Percentiles rank a stretch among this genome's conserved stretches.
Conservation (phyloP, 106 monocot species). For the Dendrobium officinale region DNA sequence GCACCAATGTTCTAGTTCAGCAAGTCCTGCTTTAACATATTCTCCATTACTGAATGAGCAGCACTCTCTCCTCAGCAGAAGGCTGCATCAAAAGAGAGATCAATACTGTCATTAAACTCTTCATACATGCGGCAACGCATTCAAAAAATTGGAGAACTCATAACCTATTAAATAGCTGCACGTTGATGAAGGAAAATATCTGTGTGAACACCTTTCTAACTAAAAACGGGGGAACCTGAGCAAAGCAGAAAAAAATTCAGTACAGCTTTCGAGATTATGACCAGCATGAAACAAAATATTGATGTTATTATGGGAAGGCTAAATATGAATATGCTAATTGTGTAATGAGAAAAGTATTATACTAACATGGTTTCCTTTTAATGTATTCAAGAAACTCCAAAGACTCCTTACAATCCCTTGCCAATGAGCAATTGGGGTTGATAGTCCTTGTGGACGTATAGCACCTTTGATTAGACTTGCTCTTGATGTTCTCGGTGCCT, state of each 20-base stretch:
- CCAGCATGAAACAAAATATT: background rate
- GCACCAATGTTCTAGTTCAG: slow-evolving; percentile 95
- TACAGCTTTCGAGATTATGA: background rate
- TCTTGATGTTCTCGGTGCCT: slow-evolving; percentile 93
- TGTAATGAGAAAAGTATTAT: background rate
- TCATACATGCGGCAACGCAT: background rate
- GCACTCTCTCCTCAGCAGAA: slow-evolving; percentile 89
- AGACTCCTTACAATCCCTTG: slow-evolving; percentile 94
- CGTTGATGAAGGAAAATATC: slow-evolving; percentile 98
- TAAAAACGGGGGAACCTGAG: slow-evolving; percentile 92
- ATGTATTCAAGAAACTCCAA: slow-evolving; percentile 66
- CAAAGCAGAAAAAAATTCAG: background rate
- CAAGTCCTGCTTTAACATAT: slow-evolving; percentile 95
- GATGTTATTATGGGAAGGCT: too few species aligned
- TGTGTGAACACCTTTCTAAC: slow-evolving; percentile 96
- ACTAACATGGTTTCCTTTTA: slow-evolving; percentile 94
- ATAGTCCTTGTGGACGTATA: slow-evolving; percentile 59
- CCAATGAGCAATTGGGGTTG: slow-evolving; percentile 95
- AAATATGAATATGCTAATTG: background rate
- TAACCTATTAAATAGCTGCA: slow-evolving; percentile 96
- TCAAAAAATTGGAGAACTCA: background rate
- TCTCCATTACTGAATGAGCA: slow-evolving; percentile 99
- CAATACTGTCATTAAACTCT: background rate
- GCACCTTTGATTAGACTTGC: slow-evolving; percentile 82
- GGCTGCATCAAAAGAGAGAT: slow-evolving; percentile 39